These are phyloP conservation scores for Apiotrichum sp. DNA, from an alignment of 1,284 basidiomycete genomes.

Conservation along the genomic window DNA sequence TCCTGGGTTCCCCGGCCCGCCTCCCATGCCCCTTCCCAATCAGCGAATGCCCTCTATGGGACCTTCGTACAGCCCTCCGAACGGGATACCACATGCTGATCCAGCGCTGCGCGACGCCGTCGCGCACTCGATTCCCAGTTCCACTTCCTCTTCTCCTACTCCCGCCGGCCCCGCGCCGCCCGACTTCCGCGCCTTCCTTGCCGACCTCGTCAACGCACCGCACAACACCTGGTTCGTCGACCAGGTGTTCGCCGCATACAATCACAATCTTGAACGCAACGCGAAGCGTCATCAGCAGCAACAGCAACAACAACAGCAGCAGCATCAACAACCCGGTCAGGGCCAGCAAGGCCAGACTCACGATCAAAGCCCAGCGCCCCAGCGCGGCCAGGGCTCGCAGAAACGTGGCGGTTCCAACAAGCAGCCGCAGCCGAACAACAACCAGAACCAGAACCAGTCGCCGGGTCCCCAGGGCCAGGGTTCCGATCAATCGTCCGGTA, in stretches of 20 bases:
- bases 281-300: background rate
- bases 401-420: too few species aligned
- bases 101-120: background rate
- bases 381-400: too few species aligned
- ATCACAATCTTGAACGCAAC: background rate
- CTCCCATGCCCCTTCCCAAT: background rate
- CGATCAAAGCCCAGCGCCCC: too few species aligned
- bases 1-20: background rate
- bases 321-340: background rate
- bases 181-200: background rate
- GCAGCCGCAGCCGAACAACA: background rate
- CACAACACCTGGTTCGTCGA: conserved; percentile 2
- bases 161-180: background rate
- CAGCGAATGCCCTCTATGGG: too few species aligned
- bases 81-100: background rate
- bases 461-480: background rate
- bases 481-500: background rate
- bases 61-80: background rate
- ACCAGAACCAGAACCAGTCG: background rate
- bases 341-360: too few species aligned
- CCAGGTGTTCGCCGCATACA: conserved; percentile 1
- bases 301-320: background rate
- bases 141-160: background rate
- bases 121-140: background rate
- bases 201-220: background rate